Base-by-base conservation (phyloP, 177 flowering plant species). In the Vitis hybrid region DNA sequence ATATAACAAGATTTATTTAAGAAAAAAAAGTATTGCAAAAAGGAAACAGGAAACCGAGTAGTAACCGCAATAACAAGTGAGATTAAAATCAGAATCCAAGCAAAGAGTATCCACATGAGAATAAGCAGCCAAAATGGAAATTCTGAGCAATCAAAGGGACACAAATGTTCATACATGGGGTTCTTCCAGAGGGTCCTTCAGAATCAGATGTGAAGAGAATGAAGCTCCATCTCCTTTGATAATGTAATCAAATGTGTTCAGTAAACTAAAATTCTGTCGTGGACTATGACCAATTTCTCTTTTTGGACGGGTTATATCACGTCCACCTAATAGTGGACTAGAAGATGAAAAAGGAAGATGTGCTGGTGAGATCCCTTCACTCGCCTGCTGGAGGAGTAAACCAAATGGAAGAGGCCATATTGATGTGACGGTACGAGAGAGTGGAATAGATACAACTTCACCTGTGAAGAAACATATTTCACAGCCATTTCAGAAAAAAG, bases 391-490 rank as follows among this genome's bases (percentile, higher is more conserved):
- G 70, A 95, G 88, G 51, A 95, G 85, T 67, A 95, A 78, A 70
- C 99, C 99, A 85, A 77, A 87, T 23, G 99, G 97, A 79, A 91
- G 91, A 74, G 99, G 81, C 97, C 97, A 93, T 72, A 93, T 89
- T 49, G 98, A 91, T 60, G 82, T 75, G 60, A 91, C 71, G 17
- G 84, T 70, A 61, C 82, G 80, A 66, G 90, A 82, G 65, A 95
- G 88, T 11, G 93, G 96, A 67, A 95, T 72, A 14, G 88, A 80
- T 23, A 80, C 81, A 18, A 87, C 82, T 79, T 91, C 99, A 73
- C 99, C 99, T 94, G 83, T 15, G 64, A 54, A 75, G 63, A 60
- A 66, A 74, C 11, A 11, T 51, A 39, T 7, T 34, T 0, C 2
- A 64, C 21, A 39, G 52, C 12, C 19, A 48, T 3, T 67, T 32